A percentile compares a stretch with the other conserved stretches of the same genome.
Conservation (phyloP, 1,284 basidiomycete species). For the Anthracocystis walkeri region DNA sequence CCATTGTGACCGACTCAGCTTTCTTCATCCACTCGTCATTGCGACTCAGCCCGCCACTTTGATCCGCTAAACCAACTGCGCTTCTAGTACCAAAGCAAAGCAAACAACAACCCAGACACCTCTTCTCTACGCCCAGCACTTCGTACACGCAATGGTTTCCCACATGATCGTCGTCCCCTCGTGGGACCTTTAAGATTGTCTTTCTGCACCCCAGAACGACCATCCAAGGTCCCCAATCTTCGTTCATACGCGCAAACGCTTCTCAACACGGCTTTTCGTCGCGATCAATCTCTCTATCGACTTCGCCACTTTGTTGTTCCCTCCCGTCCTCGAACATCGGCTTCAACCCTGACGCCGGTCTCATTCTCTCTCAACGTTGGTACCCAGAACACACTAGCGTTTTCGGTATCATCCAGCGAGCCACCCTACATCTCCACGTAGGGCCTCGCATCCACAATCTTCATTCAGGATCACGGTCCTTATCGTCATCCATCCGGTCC, state of each 20-base stretch:
- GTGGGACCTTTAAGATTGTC: constrained; percentile 39
- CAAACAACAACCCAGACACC: neutral
- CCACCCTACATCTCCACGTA: constrained; percentile 17
- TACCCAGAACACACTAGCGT: constrained; percentile 28
- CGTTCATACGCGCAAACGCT: constrained; percentile 6
- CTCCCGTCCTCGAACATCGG: constrained; percentile 5
- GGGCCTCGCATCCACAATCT: constrained; percentile 16
- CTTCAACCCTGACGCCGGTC: constrained; percentile 19
- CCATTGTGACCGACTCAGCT: constrained; percentile 12
- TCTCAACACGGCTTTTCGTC: neutral
- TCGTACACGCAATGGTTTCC: constrained; percentile 22
- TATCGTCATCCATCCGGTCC: constrained; percentile 39
- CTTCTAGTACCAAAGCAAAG: neutral
- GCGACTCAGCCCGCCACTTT: constrained; percentile 29
- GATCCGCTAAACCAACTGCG: neutral
- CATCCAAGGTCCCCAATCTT: constrained; percentile 31
- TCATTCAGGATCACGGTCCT: constrained; percentile 36
- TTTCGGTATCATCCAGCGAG: constrained; percentile 28
- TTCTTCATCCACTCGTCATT: constrained; percentile 1
- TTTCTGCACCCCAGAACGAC: constrained; percentile 26
- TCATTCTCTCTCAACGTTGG: neutral
- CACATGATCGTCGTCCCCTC: constrained; percentile 37
- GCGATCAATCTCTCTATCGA: too few species aligned
- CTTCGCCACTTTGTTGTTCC: neutral
- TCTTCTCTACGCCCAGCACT: neutral